phyloP scores from a whole-genome alignment of 1,139 yeast species.

The Scheffersomyces titani region DNA sequence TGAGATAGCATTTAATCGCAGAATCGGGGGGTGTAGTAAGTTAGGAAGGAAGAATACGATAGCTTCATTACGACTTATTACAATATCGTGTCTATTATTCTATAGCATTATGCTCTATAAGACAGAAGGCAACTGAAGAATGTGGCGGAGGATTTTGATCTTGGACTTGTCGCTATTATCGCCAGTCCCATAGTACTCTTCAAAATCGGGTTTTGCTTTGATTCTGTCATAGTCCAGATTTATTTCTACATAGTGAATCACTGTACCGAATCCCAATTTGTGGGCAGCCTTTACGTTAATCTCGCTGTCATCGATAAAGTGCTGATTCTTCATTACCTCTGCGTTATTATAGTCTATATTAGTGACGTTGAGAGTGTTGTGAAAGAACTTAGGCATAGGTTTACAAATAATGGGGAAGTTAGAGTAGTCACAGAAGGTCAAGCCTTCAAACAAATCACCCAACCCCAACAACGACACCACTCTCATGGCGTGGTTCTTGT shows the following conservation, averaged over 20 bases:
- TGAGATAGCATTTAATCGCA: too few species aligned
- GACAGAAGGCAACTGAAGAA: slow-evolving; percentile 27
- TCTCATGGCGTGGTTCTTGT: slow-evolving; percentile 80
- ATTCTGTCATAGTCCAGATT: slow-evolving; percentile 42
- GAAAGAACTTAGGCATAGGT: slow-evolving; percentile 64
- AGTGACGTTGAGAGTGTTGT: slow-evolving; percentile 62
- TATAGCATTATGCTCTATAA: slow-evolving; percentile 6
- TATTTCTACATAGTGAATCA: slow-evolving; percentile 60
- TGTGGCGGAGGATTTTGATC: slow-evolving; percentile 33
- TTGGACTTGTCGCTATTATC: slow-evolving; percentile 26
- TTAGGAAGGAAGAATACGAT: background rate
- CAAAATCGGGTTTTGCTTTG: slow-evolving; percentile 28
- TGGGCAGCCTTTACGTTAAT: slow-evolving; percentile 61
- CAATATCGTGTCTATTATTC: background rate
- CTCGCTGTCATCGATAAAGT: slow-evolving; percentile 83
- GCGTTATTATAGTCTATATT: slow-evolving; percentile 55
- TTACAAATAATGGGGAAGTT: slow-evolving; percentile 73
- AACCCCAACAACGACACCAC: slow-evolving; percentile 78
- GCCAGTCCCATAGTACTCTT: slow-evolving; percentile 37
- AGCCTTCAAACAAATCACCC: slow-evolving; percentile 90
- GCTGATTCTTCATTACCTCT: slow-evolving; percentile 28
- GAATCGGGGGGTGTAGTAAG: background rate
- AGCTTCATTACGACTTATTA: background rate
- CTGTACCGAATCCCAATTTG: slow-evolving; percentile 51
- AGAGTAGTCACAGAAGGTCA: slow-evolving; percentile 86